Evolutionary conservation across 2,329 filamentous ascomycete genomes (phyloP).

Genomic region (Talaromyces sp.): DNA sequence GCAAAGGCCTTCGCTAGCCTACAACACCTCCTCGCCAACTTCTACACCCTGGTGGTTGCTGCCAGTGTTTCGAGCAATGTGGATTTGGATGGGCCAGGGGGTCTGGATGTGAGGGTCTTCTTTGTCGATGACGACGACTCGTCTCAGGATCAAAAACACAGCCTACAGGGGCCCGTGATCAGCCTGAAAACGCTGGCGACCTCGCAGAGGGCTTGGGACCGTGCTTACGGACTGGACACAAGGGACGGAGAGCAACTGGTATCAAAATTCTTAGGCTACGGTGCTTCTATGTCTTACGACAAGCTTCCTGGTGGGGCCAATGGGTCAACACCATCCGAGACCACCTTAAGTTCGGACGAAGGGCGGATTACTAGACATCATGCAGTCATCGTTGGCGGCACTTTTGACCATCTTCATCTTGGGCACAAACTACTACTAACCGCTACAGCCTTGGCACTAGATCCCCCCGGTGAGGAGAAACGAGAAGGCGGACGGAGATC

Average conservation of each 20-base stretch:
- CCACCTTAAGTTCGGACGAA: conserved; percentile 20
- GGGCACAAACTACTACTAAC: conserved; percentile 95
- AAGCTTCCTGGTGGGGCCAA: conserved; percentile 16
- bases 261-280: conserved; percentile 23
- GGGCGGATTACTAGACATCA: conserved; percentile 38
- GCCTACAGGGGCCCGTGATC: conserved; percentile 46
- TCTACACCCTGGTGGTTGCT: conserved; percentile 74
- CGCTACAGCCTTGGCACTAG: conserved; percentile 71
- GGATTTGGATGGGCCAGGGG: conserved; percentile 61
- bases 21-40: conserved; percentile 67
- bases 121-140: conserved; percentile 60
- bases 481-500: conserved; percentile 43
- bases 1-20: conserved; percentile 61
- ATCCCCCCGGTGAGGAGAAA: conserved; percentile 37
- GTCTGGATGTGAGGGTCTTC: conserved; percentile 71
- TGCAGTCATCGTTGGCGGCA: conserved; percentile 79
- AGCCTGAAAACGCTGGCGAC: conserved; percentile 45
- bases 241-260: conserved; percentile 23
- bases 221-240: conserved; percentile 28
- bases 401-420: conserved; percentile 92
- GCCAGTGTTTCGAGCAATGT: conserved; percentile 63
- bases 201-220: conserved; percentile 28
- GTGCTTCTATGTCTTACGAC: conserved; percentile 17
- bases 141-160: conserved; percentile 9
- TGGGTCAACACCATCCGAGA: conserved; percentile 19